These are phyloP conservation scores for Sclerotiophoma versabilis DNA, from an alignment of 2,329 filamentous ascomycete genomes.

Conservation along the genomic window DNA sequence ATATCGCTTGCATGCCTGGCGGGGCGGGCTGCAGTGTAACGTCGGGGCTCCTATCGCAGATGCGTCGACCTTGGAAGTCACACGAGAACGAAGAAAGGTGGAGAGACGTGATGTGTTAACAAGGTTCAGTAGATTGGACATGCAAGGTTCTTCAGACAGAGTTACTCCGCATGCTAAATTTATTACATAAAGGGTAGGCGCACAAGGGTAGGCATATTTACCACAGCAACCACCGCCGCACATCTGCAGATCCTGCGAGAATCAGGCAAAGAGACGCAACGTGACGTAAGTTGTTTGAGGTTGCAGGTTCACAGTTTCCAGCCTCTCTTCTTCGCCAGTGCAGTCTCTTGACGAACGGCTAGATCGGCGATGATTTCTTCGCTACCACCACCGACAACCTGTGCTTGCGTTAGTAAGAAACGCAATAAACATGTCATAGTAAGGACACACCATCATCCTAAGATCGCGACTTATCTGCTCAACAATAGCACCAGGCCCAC, in stretches of 20 bases:
- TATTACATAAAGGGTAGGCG: neutral
- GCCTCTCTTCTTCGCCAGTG: constrained; percentile 50
- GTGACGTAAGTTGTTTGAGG: neutral
- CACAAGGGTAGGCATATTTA: constrained; percentile 12
- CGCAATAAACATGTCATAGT: too few relatives aligned
- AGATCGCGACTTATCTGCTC: constrained; percentile 64
- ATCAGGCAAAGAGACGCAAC: neutral
- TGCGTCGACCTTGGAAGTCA: constrained; percentile 8
- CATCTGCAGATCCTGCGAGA: constrained; percentile 1
- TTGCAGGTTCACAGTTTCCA: constrained; percentile 51
- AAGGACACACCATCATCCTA: constrained; percentile 58
- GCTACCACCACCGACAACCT: constrained; percentile 60
- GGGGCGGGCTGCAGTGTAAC: constrained; percentile 12
- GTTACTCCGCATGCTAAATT: constrained; percentile 5
- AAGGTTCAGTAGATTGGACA: constrained; percentile 4
- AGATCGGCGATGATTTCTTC: constrained; percentile 64
- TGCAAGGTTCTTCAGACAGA: constrained; percentile 9
- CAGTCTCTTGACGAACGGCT: constrained; percentile 58
- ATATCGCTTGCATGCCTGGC: constrained; percentile 4
- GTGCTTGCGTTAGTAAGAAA: constrained; percentile 5
- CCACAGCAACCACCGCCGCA: constrained; percentile 1
- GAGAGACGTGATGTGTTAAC: constrained; percentile 6
- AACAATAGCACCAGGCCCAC: constrained; percentile 57
- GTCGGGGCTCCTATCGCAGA: neutral
- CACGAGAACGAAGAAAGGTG: constrained; percentile 15